A percentile compares a stretch with the other conserved stretches of the same genome.
These are phyloP conservation scores for Yamadazyma paraphyllophila DNA, from an alignment of 805 yeast genomes.

Conservation along the genomic window DNA sequence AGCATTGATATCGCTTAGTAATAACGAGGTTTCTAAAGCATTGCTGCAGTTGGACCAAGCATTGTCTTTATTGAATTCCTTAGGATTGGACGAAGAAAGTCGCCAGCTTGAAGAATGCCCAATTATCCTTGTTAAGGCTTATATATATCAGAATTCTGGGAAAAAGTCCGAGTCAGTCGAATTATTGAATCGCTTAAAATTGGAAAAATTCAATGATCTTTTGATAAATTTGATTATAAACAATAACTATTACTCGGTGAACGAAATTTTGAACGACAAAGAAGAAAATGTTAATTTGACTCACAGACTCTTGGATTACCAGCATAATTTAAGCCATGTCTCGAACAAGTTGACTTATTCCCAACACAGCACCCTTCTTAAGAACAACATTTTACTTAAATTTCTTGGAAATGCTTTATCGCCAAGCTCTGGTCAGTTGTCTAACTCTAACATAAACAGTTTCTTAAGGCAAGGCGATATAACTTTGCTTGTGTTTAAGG, in stretches of 20 bases:
- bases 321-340: constrained; percentile 34
- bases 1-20: constrained; percentile 49
- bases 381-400: constrained; percentile 46
- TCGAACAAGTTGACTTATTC: constrained; percentile 25
- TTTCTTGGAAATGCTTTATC: constrained; percentile 39
- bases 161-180: constrained; percentile 29
- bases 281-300: constrained; percentile 26
- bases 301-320: constrained; percentile 36
- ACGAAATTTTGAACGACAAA: constrained; percentile 9
- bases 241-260: constrained; percentile 43
- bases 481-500: constrained; percentile 27
- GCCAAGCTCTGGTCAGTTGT: constrained; percentile 22
- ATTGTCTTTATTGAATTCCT: constrained; percentile 35
- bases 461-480: constrained; percentile 29
- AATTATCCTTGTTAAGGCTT: constrained; percentile 59
- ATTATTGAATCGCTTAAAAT: constrained; percentile 29
- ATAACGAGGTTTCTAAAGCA: constrained; percentile 39
- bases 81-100: constrained; percentile 38
- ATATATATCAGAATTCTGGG: constrained; percentile 42
- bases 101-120: constrained; percentile 62
- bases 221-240: constrained; percentile 40
- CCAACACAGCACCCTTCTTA: constrained; percentile 40
- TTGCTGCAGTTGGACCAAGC: constrained; percentile 47
- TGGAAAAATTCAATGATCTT: constrained; percentile 32
- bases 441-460: constrained; percentile 11